phyloP scores from a whole-genome alignment of 164 flowering plant species.

The Vitis vinifera region ASM3070453v1 NC_081822.1:5442501-5443000 shows the following conservation, averaged over 20 bases:
- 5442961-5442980: no score
- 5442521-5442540: neutral
- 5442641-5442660: constrained; percentile 8
- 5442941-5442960: no score
- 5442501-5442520: neutral
- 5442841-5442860: neutral
- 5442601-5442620: constrained; percentile 6
- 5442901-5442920: no score
- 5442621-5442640: constrained; percentile 21
- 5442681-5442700: neutral
- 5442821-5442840: neutral
- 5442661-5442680: neutral
- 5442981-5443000: no score
- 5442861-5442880: neutral
- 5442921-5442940: no score
- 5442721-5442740: constrained; percentile 13
- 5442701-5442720: constrained; percentile 13
- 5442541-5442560: neutral
- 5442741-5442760: neutral
- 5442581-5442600: constrained; percentile 1
- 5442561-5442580: neutral
- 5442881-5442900: no score
- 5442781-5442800: constrained; percentile 12
- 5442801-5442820: neutral
- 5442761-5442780: neutral